Evolutionary conservation across 129 eudicot genomes (phyloP), one percentile per base, ranked within the genome.

Genomic region (Oenanthe sinensis): DNA sequence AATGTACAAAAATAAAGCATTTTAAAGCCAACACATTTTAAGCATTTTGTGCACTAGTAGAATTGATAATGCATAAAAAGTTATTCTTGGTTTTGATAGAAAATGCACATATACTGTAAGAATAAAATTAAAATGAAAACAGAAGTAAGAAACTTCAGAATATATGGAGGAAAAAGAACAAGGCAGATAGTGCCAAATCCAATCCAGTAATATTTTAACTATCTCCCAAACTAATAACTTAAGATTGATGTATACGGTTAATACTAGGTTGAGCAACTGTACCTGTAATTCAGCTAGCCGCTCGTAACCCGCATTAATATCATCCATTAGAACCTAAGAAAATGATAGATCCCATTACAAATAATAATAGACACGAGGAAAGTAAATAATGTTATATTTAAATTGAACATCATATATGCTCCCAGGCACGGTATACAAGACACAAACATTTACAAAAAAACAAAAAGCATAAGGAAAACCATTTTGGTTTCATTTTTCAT

Each of bases 241-340:
- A 49, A 75, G 43, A 52, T 28, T 28, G 24, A 24, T 48, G 58
- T 33, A 1, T 43, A 8, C 69, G 33, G 1, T 67, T 19, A 45
- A 30, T 42, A 72, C 22, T 72, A 46, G 50, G 37, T 15, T 55
- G 72, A 24, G 44, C 40, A 30, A 74, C 65, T 39, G 74, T 9
- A 49, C 98, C 96, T 94, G 98, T 79, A 94, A 82, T 48, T 94
- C 98, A 79, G 98, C 91, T 81, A 94, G 97, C 36, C 97, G 96
- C 85, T 94, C 98, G 63, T 90, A 94, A 71, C 98, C 98, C 16
- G 93, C 86, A 42, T 94, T 94, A 82, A 94, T 91, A 78, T 94
- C 98, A 85, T 94, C 98, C 93, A 94, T 88, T 77, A 94, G 79
- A 50, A 94, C 96, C 98, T 93, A 77, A 83, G 79, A 9, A 46